Evolutionary conservation across 2,329 filamentous ascomycete genomes (phyloP).

Genomic region (Diaporthe nobilis): DNA sequence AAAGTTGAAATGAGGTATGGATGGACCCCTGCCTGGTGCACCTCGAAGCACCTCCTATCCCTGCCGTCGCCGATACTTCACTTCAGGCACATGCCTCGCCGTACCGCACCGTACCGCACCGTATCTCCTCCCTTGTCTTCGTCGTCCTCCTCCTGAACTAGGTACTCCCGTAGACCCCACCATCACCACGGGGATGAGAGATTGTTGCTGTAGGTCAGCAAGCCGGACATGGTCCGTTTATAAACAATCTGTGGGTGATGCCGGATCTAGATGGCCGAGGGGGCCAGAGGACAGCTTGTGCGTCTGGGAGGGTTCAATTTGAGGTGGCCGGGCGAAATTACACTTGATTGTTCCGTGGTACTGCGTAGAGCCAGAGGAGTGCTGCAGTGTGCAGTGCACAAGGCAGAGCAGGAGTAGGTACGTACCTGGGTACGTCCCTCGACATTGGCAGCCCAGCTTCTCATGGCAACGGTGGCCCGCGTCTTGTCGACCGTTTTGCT

Average conservation of each 20-base stretch:
- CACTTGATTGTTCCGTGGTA: constrained; percentile 1
- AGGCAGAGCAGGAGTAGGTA: not conserved
- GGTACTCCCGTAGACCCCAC: constrained; percentile 24
- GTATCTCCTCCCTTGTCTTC: not conserved
- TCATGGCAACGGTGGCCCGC: constrained; percentile 30
- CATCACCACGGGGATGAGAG: constrained; percentile 3
- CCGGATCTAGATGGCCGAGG: not conserved
- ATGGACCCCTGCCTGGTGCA: constrained; percentile 33
- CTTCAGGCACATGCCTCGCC: constrained; percentile 10
- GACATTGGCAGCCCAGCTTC: no score
- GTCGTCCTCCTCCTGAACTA: constrained; percentile 16
- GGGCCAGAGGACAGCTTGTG: constrained; percentile 10
- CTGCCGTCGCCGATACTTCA: constrained; percentile 38
- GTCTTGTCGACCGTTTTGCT: constrained; percentile 37
- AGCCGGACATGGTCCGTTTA: constrained; percentile 15
- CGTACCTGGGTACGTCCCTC: no score
- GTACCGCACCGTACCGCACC: constrained; percentile 6
- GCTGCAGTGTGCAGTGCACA: no score
- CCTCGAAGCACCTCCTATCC: constrained; percentile 29
- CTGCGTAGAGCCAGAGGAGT: not conserved
- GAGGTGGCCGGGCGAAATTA: constrained; percentile 12
- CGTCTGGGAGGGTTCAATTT: not conserved
- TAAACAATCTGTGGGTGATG: not conserved
- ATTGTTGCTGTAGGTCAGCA: constrained; percentile 12
- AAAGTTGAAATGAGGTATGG: constrained; percentile 41